Conservation (phyloP, 768 basidiomycete species). For the Sutorius australiensis region DNA sequence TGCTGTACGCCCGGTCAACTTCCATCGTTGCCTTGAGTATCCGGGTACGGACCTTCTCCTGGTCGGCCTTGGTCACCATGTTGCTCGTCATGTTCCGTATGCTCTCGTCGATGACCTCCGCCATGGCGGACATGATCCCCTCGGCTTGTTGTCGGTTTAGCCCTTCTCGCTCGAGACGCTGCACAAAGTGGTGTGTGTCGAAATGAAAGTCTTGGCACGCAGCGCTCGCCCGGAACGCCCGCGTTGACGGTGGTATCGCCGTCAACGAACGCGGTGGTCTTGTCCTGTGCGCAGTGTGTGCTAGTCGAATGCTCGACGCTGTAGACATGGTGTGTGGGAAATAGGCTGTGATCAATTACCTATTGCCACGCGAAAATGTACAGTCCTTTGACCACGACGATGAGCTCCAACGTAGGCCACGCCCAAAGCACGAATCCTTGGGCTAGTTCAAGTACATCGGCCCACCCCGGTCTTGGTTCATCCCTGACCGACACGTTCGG, state of each 20-base stretch:
- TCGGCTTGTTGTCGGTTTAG: conserved; percentile 89
- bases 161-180: conserved; percentile 85
- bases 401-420: conserved; percentile 31
- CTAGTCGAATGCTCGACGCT: conserved; percentile 7
- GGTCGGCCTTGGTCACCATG: conserved; percentile 94
- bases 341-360: neutral
- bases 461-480: conserved; percentile 40
- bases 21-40: neutral
- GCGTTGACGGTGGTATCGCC: neutral
- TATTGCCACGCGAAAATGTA: conserved; percentile 7
- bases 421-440: conserved; percentile 51
- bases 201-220: conserved; percentile 66
- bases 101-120: conserved; percentile 96
- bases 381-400: conserved; percentile 4
- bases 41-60: conserved; percentile 76
- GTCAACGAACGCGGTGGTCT: conserved; percentile 5
- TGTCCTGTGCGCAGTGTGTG: neutral
- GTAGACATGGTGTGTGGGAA: conserved; percentile 26
- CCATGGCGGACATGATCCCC: conserved; percentile 95
- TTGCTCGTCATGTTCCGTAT: conserved; percentile 93
- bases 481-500: conserved; percentile 65
- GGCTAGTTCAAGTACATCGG: conserved; percentile 43
- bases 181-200: conserved; percentile 93
- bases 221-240: conserved; percentile 31
- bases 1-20: conserved; percentile 45